Conservation (phyloP, 768 basidiomycete genomes). For the Cystobasidium ongulense region DNA sequence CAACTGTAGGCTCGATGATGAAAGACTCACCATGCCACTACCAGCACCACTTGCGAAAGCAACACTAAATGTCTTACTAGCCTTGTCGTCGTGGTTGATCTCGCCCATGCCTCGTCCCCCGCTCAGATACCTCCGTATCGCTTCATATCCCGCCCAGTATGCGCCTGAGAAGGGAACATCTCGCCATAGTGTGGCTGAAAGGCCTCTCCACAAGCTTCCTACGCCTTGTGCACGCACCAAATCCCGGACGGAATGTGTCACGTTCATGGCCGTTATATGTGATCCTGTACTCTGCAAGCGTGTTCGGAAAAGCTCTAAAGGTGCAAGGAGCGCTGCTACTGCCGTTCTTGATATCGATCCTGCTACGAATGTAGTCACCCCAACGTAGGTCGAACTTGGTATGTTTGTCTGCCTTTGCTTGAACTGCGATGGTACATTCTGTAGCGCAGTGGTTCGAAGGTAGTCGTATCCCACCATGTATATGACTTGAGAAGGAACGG, state of each 20-base stretch:
- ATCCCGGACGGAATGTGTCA: conserved; percentile 15
- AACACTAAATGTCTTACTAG: conserved; percentile 45
- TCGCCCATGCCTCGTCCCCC: conserved; percentile 45
- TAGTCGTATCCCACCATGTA: conserved; percentile 97
- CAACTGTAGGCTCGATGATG: background rate
- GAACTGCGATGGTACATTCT: conserved; percentile 31
- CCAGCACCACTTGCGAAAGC: conserved; percentile 84
- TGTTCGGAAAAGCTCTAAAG: conserved; percentile 85
- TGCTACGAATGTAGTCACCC: conserved; percentile 64
- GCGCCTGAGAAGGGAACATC: conserved; percentile 95
- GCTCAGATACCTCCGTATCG: conserved; percentile 59
- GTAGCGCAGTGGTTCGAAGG: conserved; percentile 47
- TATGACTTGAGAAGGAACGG: conserved; percentile 79
- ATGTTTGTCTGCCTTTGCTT: background rate
- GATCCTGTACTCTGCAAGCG: conserved; percentile 68
- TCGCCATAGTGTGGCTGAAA: conserved; percentile 86
- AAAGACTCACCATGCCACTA: conserved; percentile 57
- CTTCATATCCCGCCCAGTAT: conserved; percentile 94
- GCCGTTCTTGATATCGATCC: conserved; percentile 73
- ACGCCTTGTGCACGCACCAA: conserved; percentile 53
- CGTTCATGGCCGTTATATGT: background rate
- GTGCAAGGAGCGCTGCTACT: conserved; percentile 70
- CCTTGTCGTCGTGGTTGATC: conserved; percentile 54
- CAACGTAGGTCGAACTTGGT: conserved; percentile 26
- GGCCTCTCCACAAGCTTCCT: conserved; percentile 73